These are phyloP conservation scores for Chlorella sp. DNA, from an alignment of 139 green algal genomes.

Conservation along the genomic window DNA sequence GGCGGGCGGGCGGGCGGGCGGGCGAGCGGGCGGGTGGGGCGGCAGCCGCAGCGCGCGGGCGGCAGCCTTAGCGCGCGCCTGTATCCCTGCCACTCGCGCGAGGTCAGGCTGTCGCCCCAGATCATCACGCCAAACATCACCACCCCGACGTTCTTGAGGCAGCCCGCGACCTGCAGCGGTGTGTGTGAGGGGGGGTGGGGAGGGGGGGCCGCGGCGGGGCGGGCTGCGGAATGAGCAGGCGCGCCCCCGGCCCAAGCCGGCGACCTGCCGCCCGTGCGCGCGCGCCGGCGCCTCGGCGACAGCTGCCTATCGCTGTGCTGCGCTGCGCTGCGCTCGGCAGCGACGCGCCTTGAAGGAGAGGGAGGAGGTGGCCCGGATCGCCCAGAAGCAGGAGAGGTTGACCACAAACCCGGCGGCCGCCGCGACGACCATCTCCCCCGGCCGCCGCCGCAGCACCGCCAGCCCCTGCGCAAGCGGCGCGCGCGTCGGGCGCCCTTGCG, in stretches of 20 bases:
- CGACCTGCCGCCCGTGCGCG: background rate
- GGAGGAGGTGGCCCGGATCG: constrained; percentile 75
- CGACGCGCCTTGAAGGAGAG: constrained; percentile 78
- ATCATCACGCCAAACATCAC: constrained; percentile 34
- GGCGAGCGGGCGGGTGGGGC: too few species aligned
- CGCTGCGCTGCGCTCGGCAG: background rate
- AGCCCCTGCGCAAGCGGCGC: constrained; percentile 4
- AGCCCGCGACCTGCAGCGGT: constrained; percentile 35
- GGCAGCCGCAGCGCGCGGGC: too few species aligned
- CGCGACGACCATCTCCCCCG: constrained; percentile 56
- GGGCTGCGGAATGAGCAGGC: background rate
- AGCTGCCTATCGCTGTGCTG: background rate
- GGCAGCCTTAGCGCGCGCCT: too few species aligned
- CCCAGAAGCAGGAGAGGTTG: constrained; percentile 81
- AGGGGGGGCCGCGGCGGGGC: background rate
- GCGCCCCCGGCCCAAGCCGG: background rate
- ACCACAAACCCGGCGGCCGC: constrained; percentile 81
- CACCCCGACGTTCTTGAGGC: constrained; percentile 45
- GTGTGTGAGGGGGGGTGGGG: background rate
- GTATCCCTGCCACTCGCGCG: constrained; percentile 31
- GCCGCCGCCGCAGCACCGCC: constrained; percentile 12
- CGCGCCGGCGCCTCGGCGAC: background rate
- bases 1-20: too few species aligned
- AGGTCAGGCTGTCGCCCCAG: constrained; percentile 34
- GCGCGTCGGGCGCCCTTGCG: background rate